Conservation (phyloP, 768 basidiomycete species). For the Russula lepida region DNA sequence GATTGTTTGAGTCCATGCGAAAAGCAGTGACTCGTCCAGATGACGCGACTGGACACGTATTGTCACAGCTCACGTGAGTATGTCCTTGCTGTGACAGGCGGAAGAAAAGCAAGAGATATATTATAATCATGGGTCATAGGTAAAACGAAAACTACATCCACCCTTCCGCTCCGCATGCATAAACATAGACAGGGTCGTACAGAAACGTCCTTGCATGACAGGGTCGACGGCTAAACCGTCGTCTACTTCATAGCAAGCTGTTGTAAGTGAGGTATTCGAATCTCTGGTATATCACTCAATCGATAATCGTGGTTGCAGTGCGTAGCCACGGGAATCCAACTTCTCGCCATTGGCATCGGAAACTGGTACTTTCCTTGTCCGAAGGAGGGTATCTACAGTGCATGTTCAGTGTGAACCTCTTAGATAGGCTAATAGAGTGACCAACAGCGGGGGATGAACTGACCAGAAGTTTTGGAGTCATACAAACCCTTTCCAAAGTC, state of each 20-base stretch:
- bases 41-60: background rate
- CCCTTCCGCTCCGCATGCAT: background rate
- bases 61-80: constrained; percentile 9
- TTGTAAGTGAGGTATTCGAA: background rate
- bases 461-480: constrained; percentile 66
- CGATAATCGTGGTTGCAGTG: constrained; percentile 58
- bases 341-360: constrained; percentile 31
- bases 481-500: constrained; percentile 80
- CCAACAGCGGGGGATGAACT: constrained; percentile 32
- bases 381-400: constrained; percentile 14
- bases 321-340: constrained; percentile 46
- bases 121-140: background rate
- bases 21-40: background rate
- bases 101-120: background rate
- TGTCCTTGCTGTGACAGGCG: background rate
- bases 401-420: background rate
- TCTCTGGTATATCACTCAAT: constrained; percentile 55
- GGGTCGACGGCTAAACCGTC: background rate
- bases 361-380: background rate
- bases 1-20: constrained; percentile 43
- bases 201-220: background rate
- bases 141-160: background rate
- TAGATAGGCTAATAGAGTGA: background rate
- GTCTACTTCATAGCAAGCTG: background rate
- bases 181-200: background rate